A percentile compares a stretch with the other conserved stretches of the same genome.
Evolutionary conservation across 116 monocot genomes (phyloP).

Genomic region (Posidonia oceanica): DNA sequence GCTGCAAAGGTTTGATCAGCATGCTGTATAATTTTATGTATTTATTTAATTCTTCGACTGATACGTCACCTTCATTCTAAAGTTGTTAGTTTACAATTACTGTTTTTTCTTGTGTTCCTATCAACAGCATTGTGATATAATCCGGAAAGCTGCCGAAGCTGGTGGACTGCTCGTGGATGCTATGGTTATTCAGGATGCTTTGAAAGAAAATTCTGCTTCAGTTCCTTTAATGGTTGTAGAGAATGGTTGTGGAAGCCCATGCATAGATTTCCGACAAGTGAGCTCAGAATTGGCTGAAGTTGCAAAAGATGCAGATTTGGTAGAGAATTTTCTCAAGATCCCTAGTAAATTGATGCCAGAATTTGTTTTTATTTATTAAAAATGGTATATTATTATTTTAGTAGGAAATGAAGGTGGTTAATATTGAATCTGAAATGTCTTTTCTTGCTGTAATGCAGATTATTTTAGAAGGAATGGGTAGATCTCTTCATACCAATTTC

Average conservation of each 20-base stretch:
- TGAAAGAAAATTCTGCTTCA: constrained; percentile 26
- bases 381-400: no score
- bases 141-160: constrained; percentile 93
- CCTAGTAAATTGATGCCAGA: no score
- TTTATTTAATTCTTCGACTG: not conserved
- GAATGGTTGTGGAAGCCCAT: constrained; percentile 90
- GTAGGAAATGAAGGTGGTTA: no score
- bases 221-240: constrained; percentile 92
- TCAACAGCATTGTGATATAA: constrained; percentile 75
- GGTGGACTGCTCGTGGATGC: constrained; percentile 92
- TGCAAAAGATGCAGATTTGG: constrained; percentile 93
- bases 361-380: no score
- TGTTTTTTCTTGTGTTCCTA: not conserved
- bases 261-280: constrained; percentile 89
- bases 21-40: not conserved
- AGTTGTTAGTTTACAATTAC: not conserved
- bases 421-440: no score
- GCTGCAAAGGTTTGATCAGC: constrained; percentile 76
- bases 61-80: not conserved
- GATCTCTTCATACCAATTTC: constrained; percentile 91
- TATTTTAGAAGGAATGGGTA: constrained; percentile 97
- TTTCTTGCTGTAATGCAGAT: constrained; percentile 23
- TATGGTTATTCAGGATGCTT: constrained; percentile 55
- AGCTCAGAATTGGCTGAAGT: constrained; percentile 91
- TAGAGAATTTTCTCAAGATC: constrained; percentile 8